A percentile compares a stretch with the other conserved stretches of the same genome.
These are phyloP conservation scores for Plasmopara viticola DNA, from an alignment of 352 stramenopile species.

Conservation along the genomic window DNA sequence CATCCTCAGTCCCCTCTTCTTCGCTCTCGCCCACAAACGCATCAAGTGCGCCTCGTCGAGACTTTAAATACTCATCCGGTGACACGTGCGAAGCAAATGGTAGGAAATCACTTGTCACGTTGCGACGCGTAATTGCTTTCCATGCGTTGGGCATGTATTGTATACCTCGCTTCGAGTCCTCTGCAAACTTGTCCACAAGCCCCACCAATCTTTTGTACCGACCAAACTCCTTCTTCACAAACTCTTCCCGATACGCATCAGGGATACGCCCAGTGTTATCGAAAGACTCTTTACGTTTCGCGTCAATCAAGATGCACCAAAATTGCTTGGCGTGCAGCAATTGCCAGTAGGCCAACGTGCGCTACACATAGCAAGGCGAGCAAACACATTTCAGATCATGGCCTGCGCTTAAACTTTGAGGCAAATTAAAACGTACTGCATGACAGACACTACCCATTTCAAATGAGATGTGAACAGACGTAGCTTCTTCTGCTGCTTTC, in stretches of 20 bases:
- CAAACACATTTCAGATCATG: conserved; percentile 1
- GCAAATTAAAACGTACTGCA: conserved; percentile 37
- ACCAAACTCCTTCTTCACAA: conserved; percentile 65
- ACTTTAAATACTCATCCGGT: conserved; percentile 4
- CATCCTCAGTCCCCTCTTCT: conserved; percentile 40
- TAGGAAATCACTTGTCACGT: conserved; percentile 48
- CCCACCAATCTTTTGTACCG: conserved; percentile 61
- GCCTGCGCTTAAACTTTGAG: neutral
- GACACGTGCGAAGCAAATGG: conserved; percentile 12
- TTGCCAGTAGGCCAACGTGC: conserved; percentile 71
- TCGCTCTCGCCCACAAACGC: conserved; percentile 59
- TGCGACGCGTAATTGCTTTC: conserved; percentile 43
- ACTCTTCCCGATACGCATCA: conserved; percentile 29
- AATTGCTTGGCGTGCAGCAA: conserved; percentile 78
- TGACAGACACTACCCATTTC: conserved; percentile 77
- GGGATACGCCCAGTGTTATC: conserved; percentile 43
- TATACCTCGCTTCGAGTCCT: conserved; percentile 33
- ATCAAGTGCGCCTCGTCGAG: conserved; percentile 49
- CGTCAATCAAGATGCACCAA: conserved; percentile 66
- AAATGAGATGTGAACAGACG: conserved; percentile 33
- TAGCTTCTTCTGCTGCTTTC: conserved; percentile 22
- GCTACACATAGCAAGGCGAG: conserved; percentile 24
- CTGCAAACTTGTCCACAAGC: conserved; percentile 62
- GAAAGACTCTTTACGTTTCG: conserved; percentile 37
- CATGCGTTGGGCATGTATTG: conserved; percentile 55